phyloP scores from a whole-genome alignment of 2,329 filamentous ascomycete genomes.

The Penicillium sp. region DNA sequence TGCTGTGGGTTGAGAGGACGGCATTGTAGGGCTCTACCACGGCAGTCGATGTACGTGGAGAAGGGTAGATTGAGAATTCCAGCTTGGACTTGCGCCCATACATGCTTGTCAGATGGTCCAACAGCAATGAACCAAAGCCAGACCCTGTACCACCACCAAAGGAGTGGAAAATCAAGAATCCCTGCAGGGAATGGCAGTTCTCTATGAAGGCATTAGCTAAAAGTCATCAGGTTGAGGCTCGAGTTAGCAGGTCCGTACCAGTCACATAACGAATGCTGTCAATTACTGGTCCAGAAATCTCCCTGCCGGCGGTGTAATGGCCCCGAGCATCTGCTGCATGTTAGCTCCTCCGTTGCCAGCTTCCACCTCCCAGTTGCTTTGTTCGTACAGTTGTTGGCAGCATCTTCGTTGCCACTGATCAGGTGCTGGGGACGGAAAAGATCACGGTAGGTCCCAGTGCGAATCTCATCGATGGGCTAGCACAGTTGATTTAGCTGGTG shows the following conservation, averaged over 20 bases:
- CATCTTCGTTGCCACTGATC: slow-evolving; percentile 68
- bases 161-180: slow-evolving; percentile 68
- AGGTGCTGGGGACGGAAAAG: slow-evolving; percentile 66
- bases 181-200: slow-evolving; percentile 65
- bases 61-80: slow-evolving; percentile 66
- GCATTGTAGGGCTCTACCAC: slow-evolving; percentile 69
- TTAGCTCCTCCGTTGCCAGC: slow-evolving; percentile 12
- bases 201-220: slow-evolving; percentile 43
- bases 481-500: background rate
- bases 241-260: slow-evolving; percentile 44
- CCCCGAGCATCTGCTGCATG: slow-evolving; percentile 59
- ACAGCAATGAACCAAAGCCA: slow-evolving; percentile 64
- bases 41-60: slow-evolving; percentile 63
- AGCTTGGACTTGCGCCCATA: slow-evolving; percentile 70
- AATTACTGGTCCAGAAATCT: slow-evolving; percentile 63
- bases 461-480: slow-evolving; percentile 66
- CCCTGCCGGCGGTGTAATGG: slow-evolving; percentile 69
- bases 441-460: slow-evolving; percentile 61
- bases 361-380: background rate
- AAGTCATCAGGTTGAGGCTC: slow-evolving; percentile 14
- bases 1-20: slow-evolving; percentile 56
- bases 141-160: slow-evolving; percentile 68
- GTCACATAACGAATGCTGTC: slow-evolving; percentile 65
- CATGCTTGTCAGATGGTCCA: slow-evolving; percentile 64
- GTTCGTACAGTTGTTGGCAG: slow-evolving; percentile 63